Evolutionary conservation across 2,329 filamentous ascomycete genomes (phyloP).

Genomic region (Arthrobotrys conoides): DNA sequence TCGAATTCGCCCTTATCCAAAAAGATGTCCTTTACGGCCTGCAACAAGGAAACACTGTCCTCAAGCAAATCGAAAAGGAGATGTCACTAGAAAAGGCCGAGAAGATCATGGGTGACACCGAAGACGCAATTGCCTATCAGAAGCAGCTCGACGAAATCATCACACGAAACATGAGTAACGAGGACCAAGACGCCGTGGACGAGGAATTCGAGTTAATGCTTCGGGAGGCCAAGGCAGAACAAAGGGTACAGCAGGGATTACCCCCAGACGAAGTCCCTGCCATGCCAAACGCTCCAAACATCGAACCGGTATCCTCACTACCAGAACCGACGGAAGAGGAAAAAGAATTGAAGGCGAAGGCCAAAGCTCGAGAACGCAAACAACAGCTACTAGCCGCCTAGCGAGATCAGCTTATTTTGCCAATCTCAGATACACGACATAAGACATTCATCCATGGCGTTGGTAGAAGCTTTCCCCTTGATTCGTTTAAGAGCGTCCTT

Average conservation of each 20-base stretch:
- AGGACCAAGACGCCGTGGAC: conserved; percentile 98
- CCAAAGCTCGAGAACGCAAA: conserved; percentile 39
- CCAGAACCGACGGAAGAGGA: conserved; percentile 26
- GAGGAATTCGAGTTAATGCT: conserved; percentile 90
- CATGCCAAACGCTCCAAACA: conserved; percentile 51
- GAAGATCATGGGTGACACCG: conserved; percentile 92
- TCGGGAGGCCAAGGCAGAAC: conserved; percentile 71
- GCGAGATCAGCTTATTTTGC: neutral
- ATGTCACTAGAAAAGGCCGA: conserved; percentile 96
- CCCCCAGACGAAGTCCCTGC: conserved; percentile 26
- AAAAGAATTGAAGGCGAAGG: conserved; percentile 39
- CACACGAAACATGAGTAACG: conserved; percentile 86
- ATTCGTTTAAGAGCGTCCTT: neutral
- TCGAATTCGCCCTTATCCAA: conserved; percentile 96
- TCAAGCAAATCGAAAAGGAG: conserved; percentile 92
- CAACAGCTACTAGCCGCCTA: conserved; percentile 52
- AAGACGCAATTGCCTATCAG: conserved; percentile 92
- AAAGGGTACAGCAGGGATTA: conserved; percentile 30
- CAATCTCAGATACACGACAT: neutral
- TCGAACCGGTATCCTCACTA: conserved; percentile 23
- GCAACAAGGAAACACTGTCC: conserved; percentile 89
- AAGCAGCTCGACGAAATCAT: conserved; percentile 93
- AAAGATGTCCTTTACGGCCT: conserved; percentile 95
- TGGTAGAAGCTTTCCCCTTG: neutral
- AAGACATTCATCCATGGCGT: neutral